Evolutionary conservation across 2,329 filamentous ascomycete genomes (phyloP), one percentile per base, ranked within the genome.

Genomic region (Ophiostoma novo-ulmi): DNA sequence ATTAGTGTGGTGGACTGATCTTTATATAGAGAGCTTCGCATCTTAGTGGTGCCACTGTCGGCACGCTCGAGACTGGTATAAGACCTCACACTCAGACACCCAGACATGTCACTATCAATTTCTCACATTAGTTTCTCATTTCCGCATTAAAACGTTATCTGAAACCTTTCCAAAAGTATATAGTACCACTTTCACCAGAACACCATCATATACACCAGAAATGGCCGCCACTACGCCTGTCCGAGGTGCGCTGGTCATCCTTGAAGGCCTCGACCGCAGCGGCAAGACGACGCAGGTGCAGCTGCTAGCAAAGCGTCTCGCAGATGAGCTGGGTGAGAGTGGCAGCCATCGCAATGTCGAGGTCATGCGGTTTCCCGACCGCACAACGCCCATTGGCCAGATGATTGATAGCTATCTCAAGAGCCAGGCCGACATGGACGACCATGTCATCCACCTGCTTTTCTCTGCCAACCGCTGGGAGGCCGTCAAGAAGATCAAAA

Each of bases 381-480:
- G 94, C 74, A 89, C 88, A 3, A 97, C 94, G 5, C 86, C 91
- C 0, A 97, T 94, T 75, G 94, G 94, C 0, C 87, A 91, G 76
- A 90, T 96, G 86, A 97, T 97, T 78, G 89, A 96, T 78, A 82
- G 82, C 65, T 97, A 97, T 78, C 85, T 97, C 73, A 89, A 87
- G 74, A 89, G 89, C 71, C 80, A 90, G 70, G 83, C 86, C 35
- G 85, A 91, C 71, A 87, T 94, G 79, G 91, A 95, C 73, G 93
- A 97, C 78, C 93, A 97, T 77, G 91, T 90, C 4, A 94, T 97
- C 75, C 94, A 97, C 79, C 85, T 97, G 1, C 85, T 97, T 26
- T 97, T 97, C 80, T 93, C 90, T 72, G 93, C 94, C 11, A 97
- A 97, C 78, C 86, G 94, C 67, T 97, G 94, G 94, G 94, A 97